phyloP scores from a whole-genome alignment of 2,329 filamentous ascomycete genomes.

The Colletotrichum melonis region DNA sequence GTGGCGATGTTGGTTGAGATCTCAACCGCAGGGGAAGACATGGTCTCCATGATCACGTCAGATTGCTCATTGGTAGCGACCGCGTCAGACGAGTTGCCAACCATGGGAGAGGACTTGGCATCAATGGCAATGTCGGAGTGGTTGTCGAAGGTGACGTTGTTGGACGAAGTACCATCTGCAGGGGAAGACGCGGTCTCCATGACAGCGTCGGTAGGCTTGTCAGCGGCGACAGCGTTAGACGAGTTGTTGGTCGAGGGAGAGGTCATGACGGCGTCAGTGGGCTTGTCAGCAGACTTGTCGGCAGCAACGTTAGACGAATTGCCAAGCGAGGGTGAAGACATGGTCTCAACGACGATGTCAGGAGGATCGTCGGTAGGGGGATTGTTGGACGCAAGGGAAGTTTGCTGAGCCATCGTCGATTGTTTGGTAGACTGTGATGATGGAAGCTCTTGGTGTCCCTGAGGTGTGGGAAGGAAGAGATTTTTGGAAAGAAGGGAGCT shows the following conservation, averaged over 20 bases:
- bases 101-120: background rate
- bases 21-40: background rate
- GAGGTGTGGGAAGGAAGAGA: background rate
- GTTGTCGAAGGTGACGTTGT: background rate
- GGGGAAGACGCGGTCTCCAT: no score
- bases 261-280: background rate
- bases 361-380: background rate
- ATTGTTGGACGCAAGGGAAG: background rate
- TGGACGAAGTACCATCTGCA: no score
- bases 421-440: background rate
- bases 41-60: background rate
- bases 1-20: background rate
- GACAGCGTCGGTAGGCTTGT: no score
- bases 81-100: background rate
- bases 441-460: background rate
- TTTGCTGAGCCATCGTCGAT: background rate
- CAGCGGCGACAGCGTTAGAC: no score
- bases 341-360: background rate
- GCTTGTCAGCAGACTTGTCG: background rate
- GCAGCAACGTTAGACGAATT: no score
- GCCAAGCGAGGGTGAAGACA: background rate
- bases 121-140: background rate
- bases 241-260: background rate
- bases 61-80: background rate
- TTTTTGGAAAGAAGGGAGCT: background rate